Evolutionary conservation across 2,329 filamentous ascomycete species (phyloP).

Genomic region (Neocucurbitaria cava): DNA sequence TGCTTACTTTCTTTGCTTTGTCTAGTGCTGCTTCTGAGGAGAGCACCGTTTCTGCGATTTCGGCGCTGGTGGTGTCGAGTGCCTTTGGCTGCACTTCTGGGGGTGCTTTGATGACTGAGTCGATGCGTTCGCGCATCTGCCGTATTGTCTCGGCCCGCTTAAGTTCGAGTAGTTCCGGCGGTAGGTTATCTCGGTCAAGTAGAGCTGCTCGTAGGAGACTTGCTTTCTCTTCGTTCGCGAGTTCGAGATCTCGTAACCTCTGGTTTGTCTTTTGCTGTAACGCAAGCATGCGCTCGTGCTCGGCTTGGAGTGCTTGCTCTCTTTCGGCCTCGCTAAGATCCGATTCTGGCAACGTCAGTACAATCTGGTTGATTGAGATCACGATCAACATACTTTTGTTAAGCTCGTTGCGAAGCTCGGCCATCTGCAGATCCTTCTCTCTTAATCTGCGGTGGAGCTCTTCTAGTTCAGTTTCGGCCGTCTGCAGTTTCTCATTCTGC

Average conservation of each 20-base stretch:
- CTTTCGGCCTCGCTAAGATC: constrained; percentile 41
- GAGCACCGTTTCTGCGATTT: constrained; percentile 45
- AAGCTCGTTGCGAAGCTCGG: constrained; percentile 46
- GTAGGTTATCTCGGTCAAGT: constrained; percentile 42
- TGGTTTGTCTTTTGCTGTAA: constrained; percentile 45
- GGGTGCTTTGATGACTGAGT: constrained; percentile 39
- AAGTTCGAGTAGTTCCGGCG: constrained; percentile 41
- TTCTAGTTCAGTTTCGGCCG: constrained; percentile 43
- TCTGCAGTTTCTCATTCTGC: constrained; percentile 48
- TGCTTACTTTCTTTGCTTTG: constrained; percentile 48
- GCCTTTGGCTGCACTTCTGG: constrained; percentile 40
- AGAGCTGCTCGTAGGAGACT: constrained; percentile 43
- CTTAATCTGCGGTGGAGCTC: constrained; percentile 43
- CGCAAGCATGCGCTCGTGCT: constrained; percentile 44
- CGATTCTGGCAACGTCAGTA: constrained; percentile 27
- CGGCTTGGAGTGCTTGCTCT: constrained; percentile 38
- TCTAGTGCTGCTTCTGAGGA: constrained; percentile 45
- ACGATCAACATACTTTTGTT: constrained; percentile 36
- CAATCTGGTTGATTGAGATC: not conserved
- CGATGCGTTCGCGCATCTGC: constrained; percentile 43
- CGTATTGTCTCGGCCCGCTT: constrained; percentile 42
- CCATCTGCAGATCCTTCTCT: constrained; percentile 45
- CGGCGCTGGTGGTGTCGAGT: constrained; percentile 39
- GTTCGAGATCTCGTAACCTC: constrained; percentile 43
- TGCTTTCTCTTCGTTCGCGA: constrained; percentile 45